Percentiles rank a stretch among this genome's conserved stretches.
Evolutionary conservation across 179 eudicot genomes (phyloP).

Genomic region (Spinacia oleracea): DNA sequence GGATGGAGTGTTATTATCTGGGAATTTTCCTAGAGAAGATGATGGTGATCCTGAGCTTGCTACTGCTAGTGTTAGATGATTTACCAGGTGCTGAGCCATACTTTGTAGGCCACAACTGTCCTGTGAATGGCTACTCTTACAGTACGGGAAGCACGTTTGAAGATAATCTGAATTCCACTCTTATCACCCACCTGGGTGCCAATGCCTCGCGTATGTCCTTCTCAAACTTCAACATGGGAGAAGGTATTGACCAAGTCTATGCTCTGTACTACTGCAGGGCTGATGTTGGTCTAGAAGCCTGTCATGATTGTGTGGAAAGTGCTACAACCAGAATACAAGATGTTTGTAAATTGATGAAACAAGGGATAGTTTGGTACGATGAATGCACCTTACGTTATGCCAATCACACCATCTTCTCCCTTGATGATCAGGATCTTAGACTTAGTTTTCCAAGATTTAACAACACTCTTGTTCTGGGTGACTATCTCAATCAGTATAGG

Average conservation of each 20-base stretch:
- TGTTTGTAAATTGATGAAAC: constrained; percentile 10
- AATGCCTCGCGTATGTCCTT: constrained; percentile 11
- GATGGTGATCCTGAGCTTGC: background rate
- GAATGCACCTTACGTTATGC: constrained; percentile 29
- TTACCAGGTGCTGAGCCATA: background rate
- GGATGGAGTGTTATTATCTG: background rate
- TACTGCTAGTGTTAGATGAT: background rate
- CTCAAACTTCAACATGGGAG: constrained; percentile 13
- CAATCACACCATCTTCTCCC: constrained; percentile 19
- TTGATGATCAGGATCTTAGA: background rate
- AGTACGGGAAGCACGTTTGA: background rate
- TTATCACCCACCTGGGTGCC: background rate
- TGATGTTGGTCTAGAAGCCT: constrained; percentile 1
- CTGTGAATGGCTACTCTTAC: constrained; percentile 7
- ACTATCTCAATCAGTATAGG: constrained; percentile 17
- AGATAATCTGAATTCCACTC: constrained; percentile 15
- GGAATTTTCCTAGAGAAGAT: background rate
- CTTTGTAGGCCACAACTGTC: constrained; percentile 5
- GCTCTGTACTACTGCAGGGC: constrained; percentile 1
- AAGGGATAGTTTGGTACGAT: constrained; percentile 27
- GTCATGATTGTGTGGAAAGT: constrained; percentile 18
- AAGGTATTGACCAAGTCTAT: constrained; percentile 1
- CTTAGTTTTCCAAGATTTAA: background rate
- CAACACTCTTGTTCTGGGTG: constrained; percentile 1
- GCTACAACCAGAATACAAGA: constrained; percentile 7